Evolutionary conservation across 2,329 filamentous ascomycete genomes (phyloP).

Genomic region (Clarireedia homoeocarpa): DNA sequence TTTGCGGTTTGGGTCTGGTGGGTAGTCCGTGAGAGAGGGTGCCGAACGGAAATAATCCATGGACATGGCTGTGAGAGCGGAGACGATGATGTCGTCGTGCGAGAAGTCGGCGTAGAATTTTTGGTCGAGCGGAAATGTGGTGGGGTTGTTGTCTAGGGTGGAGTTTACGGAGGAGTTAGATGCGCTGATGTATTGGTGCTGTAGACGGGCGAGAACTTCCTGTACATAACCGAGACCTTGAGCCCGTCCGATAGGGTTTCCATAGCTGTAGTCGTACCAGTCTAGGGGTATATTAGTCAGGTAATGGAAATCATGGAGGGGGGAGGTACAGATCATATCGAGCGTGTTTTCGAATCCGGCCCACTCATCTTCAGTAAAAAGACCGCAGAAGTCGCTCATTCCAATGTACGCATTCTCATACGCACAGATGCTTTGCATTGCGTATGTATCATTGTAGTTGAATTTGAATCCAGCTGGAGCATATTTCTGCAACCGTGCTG

Average conservation of each 20-base stretch:
- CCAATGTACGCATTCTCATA: constrained; percentile 46
- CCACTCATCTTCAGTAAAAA: constrained; percentile 50
- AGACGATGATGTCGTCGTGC: constrained; percentile 80
- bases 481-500: constrained; percentile 38
- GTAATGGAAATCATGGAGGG: not conserved
- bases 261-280: constrained; percentile 66
- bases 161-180: constrained; percentile 63
- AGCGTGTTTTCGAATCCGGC: constrained; percentile 44
- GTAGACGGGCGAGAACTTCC: constrained; percentile 75
- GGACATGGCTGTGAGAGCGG: constrained; percentile 48
- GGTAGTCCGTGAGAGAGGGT: constrained; percentile 35
- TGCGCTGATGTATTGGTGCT: constrained; percentile 57
- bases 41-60: constrained; percentile 46
- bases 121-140: constrained; percentile 63
- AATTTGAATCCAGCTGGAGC: constrained; percentile 41
- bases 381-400: constrained; percentile 41
- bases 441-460: constrained; percentile 42
- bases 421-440: constrained; percentile 44
- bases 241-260: constrained; percentile 71
- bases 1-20: constrained; percentile 36
- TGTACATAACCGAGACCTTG: constrained; percentile 82
- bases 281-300: constrained; percentile 13
- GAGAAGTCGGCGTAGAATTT: constrained; percentile 78
- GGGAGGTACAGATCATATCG: constrained; percentile 41
- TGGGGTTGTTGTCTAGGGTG: constrained; percentile 59